Evolutionary conservation across 176 grass and related monocot genomes (phyloP).

Genomic region (Elaeis guineensis): DNA sequence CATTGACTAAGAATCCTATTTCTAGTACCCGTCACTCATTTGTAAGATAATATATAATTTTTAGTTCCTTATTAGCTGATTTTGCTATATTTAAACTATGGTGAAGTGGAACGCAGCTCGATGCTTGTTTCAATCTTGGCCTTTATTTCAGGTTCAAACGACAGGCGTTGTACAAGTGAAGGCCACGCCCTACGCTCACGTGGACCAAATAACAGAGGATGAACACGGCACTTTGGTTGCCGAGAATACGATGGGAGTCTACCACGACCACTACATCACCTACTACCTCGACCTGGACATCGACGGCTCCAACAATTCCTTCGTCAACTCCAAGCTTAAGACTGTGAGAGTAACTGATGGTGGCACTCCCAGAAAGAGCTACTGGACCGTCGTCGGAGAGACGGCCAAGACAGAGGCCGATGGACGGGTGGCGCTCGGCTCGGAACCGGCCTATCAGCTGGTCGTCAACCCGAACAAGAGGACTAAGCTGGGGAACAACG

Average conservation of each 20-base stretch:
- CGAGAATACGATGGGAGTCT: slow-evolving; percentile 57
- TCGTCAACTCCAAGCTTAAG: slow-evolving; percentile 48
- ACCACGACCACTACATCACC: slow-evolving; percentile 89
- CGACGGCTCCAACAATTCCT: slow-evolving; percentile 71
- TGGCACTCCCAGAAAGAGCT: slow-evolving; percentile 41
- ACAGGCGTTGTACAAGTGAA: slow-evolving; percentile 59
- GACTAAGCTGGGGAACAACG: slow-evolving; percentile 49
- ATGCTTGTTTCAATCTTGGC: no score
- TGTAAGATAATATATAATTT: no score
- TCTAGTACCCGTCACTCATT: no score
- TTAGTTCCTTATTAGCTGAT: no score
- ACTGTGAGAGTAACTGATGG: slow-evolving; percentile 1
- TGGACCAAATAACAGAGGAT: slow-evolving; percentile 31
- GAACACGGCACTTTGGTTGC: slow-evolving; percentile 45
- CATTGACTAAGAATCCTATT: no score
- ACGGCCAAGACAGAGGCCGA: slow-evolving; percentile 58
- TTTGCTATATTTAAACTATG: no score
- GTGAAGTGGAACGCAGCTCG: no score
- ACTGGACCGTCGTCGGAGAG: slow-evolving; percentile 67
- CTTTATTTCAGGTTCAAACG: not conserved
- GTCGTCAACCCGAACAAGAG: slow-evolving; percentile 56
- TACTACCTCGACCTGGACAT: slow-evolving; percentile 76
- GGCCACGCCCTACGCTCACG: slow-evolving; percentile 38
- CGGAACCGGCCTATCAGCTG: slow-evolving; percentile 35
- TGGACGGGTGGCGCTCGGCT: slow-evolving; percentile 31